These are phyloP conservation scores for Entomortierella chlamydospora DNA, from an alignment of 192 early-diverging fungal species.

Conservation along the genomic window DNA sequence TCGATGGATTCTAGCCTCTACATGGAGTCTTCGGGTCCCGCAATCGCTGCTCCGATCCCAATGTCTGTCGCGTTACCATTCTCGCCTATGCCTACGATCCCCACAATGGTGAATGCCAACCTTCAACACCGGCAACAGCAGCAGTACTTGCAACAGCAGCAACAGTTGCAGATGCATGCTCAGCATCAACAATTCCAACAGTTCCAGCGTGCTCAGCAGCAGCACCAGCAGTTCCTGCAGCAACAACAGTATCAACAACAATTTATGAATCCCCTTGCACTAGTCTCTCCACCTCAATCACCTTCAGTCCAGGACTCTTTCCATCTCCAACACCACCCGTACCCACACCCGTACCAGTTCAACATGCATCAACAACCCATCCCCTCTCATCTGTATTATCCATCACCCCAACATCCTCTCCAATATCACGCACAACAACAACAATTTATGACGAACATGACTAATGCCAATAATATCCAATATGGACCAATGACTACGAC, in stretches of 20 bases:
- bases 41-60: neutral
- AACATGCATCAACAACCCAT: slow-evolving; percentile 3
- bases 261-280: slow-evolving; percentile 17
- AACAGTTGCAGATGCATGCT: neutral
- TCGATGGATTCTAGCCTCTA: neutral
- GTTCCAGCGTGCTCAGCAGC: neutral
- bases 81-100: neutral
- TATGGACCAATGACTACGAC: slow-evolving; percentile 2
- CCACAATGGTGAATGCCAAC: neutral
- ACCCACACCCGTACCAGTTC: slow-evolving; percentile 13
- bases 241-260: slow-evolving; percentile 25
- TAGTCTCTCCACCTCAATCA: neutral
- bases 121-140: neutral
- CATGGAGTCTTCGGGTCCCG: neutral
- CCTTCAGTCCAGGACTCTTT: neutral
- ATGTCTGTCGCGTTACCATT: neutral
- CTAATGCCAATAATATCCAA: neutral
- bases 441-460: neutral
- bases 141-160: neutral
- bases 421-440: slow-evolving; percentile 6
- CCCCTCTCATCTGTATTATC: slow-evolving; percentile 10
- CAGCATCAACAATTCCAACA: slow-evolving; percentile 1
- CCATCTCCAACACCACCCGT: slow-evolving; percentile 1
- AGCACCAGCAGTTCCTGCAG: neutral
- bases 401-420: neutral